Conservation (phyloP, 306 rosid species). For the Comarum palustre region DNA sequence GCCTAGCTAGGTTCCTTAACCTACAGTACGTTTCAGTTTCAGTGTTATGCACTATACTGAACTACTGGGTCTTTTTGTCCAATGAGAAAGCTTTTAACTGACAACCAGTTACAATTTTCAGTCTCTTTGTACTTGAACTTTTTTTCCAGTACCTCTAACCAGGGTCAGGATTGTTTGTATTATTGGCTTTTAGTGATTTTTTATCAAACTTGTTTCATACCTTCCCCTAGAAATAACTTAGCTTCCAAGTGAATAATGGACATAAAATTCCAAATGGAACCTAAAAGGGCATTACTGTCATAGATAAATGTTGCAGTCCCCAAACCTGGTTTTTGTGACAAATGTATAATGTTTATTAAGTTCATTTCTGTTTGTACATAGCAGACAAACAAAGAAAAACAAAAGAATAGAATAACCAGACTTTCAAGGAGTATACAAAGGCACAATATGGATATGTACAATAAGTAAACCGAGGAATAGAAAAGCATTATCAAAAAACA, state of each 20-base stretch:
- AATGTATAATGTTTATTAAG: not conserved
- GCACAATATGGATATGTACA: not conserved
- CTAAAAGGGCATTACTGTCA: not conserved
- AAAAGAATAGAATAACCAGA: not conserved
- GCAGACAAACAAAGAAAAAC: not conserved
- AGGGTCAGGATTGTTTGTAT: not conserved
- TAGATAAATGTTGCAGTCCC: not conserved
- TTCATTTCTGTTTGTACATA: not conserved
- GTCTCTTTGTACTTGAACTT: not conserved
- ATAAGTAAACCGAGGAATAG: not conserved
- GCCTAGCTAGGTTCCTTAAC: no score
- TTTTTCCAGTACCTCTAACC: not conserved
- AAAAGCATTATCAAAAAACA: not conserved
- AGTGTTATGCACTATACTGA: not conserved
- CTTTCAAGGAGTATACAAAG: not conserved
- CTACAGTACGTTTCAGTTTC: not conserved
- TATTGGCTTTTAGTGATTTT: not conserved
- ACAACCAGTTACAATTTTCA: not conserved
- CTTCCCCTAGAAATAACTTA: not conserved
- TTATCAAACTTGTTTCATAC: not conserved
- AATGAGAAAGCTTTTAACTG: not conserved
- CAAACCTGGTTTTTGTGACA: not conserved
- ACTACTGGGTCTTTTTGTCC: not conserved
- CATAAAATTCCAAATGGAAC: not conserved
- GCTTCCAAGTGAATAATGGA: not conserved